Percentiles rank a stretch among this genome's conserved stretches.
Evolutionary conservation across 176 grass and related monocot species (phyloP).

Genomic region (Chloris gayana): DNA sequence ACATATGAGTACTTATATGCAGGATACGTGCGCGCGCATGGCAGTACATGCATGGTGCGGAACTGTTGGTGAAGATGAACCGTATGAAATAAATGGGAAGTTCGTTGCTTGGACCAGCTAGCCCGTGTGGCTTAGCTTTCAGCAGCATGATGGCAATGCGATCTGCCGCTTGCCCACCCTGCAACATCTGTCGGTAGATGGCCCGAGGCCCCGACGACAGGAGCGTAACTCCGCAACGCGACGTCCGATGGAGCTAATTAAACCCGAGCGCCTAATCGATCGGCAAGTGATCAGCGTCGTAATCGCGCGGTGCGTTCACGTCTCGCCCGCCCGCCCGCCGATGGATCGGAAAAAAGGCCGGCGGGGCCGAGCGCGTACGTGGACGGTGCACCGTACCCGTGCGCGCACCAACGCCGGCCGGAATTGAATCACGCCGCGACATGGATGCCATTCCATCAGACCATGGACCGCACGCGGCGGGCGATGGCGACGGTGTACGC

Average conservation of each 20-base stretch:
- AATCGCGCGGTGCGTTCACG: no score
- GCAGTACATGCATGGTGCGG: no score
- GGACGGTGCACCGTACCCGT: background rate
- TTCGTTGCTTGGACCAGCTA: background rate
- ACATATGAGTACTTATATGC: no score
- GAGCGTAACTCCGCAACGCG: constrained; percentile 33
- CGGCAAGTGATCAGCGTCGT: no score
- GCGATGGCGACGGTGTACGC: constrained; percentile 49
- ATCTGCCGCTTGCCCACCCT: background rate
- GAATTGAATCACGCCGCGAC: background rate
- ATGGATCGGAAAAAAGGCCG: no score
- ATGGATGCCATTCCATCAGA: background rate
- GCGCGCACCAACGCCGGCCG: constrained; percentile 3
- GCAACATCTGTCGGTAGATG: constrained; percentile 33
- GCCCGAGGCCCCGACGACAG: constrained; percentile 33
- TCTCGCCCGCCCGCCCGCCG: background rate
- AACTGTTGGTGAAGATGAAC: no score
- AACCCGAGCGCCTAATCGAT: no score
- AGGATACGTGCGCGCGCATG: no score
- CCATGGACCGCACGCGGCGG: constrained; percentile 24
- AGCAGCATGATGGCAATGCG: constrained; percentile 13
- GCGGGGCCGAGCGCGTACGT: background rate
- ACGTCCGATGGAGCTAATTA: constrained; percentile 1
- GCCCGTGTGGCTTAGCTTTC: background rate
- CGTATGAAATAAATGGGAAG: background rate